Evolutionary conservation across 2,329 filamentous ascomycete genomes (phyloP), one percentile per base, ranked within the genome.

Genomic region (Boeremia exigua): DNA sequence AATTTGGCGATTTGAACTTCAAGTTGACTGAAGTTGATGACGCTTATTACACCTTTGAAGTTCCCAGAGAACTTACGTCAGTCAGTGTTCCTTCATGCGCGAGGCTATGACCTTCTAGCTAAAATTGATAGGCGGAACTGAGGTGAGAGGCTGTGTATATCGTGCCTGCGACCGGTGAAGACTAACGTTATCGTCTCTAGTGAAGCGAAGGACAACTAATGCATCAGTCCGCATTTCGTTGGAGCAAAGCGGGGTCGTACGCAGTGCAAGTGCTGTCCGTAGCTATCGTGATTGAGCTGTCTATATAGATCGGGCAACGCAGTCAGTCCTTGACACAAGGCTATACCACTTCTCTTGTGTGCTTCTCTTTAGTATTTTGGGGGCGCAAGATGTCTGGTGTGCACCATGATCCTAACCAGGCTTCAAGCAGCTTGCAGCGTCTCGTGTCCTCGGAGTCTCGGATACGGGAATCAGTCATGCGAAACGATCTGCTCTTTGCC

Each of bases 1-100:
- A 14, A 23, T 44, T 33, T 23, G 40, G 43, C 17, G n/a, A 39
- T 15, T 9, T 14, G 6, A 52, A 52, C 32, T 52, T 52, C 30
- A 45, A 29, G 12, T 29, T 45, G 2, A 52, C 8, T 14, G 29
- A 37, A 15, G 33, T 38, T 10, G 14, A 17, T 6, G 48, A 52
- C 14, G 48, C 12, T 2, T 12, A 29, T 15, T 52, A 25, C 32
- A 52, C 48, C 9, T 52, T 52, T 27, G 48, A 44, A 32, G 40
- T 29, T 38, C 48, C 48, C 12, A 4, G 15, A 45, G n/a, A 37
- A 14, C 40, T 52, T 14, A 45, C 39, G 11, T 3, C 11, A 12
- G 48, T 52, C 6, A 44, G 38, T 32, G 9, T n/a, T 28, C 3
- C 6, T 14, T 11, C 23, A 28, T 7, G 11, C 9, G 10, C 12